A percentile compares a stretch with the other conserved stretches of the same genome.
Evolutionary conservation across 2,329 filamentous ascomycete species (phyloP).

Genomic region (Fusarium begoniae): DNA sequence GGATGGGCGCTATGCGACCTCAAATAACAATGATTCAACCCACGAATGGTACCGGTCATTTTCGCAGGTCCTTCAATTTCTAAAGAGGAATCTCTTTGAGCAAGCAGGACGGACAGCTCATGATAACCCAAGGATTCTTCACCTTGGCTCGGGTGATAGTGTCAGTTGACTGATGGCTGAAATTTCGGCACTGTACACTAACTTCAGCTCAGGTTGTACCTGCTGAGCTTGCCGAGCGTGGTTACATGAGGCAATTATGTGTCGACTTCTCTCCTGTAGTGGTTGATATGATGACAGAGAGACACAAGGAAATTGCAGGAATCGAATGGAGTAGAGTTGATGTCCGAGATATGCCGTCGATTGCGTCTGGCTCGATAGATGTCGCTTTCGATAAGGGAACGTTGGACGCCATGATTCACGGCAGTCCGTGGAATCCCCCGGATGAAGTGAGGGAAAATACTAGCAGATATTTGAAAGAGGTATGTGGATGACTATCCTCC

Average conservation of each 20-base stretch:
- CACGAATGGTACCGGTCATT: background rate
- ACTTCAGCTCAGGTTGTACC: background rate
- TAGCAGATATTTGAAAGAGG: background rate
- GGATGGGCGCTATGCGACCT: background rate
- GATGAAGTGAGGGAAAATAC: background rate
- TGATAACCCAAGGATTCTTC: background rate
- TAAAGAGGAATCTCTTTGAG: background rate
- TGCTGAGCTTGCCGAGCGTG: background rate
- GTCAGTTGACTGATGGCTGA: background rate
- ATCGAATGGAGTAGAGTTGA: background rate
- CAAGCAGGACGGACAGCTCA: background rate
- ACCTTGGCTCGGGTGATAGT: background rate
- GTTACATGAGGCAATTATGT: background rate
- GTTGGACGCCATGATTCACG: background rate
- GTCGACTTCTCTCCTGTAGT: background rate
- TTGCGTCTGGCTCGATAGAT: background rate
- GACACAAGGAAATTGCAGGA: background rate
- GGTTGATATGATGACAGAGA: background rate
- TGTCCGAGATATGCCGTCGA: background rate
- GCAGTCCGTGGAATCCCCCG: background rate
- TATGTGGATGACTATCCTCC: background rate
- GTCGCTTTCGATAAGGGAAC: conserved; percentile 3
- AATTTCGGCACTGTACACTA: rapidly evolving
- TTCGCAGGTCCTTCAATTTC: background rate
- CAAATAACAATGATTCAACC: background rate